These are phyloP conservation scores for Gynandropsis gynandra DNA, from an alignment of 345 rosid species.

Conservation along the genomic window DNA sequence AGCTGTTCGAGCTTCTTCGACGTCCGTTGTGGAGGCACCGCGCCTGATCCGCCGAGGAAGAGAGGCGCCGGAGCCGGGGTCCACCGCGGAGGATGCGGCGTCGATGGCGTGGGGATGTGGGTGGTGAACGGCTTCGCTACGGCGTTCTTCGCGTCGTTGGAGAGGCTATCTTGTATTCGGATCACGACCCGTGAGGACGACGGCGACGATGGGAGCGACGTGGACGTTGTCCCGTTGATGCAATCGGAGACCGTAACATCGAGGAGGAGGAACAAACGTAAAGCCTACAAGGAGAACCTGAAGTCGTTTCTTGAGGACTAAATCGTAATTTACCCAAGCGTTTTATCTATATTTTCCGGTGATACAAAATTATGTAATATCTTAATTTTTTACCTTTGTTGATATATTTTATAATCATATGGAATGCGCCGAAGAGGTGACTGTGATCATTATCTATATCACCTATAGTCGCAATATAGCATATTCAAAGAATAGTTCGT, in stretches of 20 bases:
- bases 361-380: neutral
- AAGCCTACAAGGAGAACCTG: neutral
- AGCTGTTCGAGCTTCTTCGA: no score
- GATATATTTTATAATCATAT: neutral
- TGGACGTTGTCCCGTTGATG: slow-evolving; percentile 35
- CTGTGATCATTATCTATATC: no score
- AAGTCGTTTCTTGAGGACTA: neutral
- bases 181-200: slow-evolving; percentile 45
- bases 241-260: slow-evolving; percentile 23
- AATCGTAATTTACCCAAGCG: neutral
- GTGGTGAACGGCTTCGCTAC: slow-evolving; percentile 43
- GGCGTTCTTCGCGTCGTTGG: slow-evolving; percentile 56
- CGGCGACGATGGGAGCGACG: slow-evolving; percentile 39
- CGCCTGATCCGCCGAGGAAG: no score
- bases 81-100: slow-evolving; percentile 26
- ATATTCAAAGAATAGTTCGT: no score
- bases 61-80: no score
- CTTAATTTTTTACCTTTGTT: neutral
- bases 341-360: neutral
- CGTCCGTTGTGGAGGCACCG: no score
- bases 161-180: slow-evolving; percentile 56
- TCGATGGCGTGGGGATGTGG: slow-evolving; percentile 63
- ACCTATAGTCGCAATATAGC: no score
- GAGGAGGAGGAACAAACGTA: neutral
- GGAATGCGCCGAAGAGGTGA: no score